Percentiles rank a stretch among this genome's conserved stretches.
These are phyloP conservation scores for Phyllosticta capitalensis DNA, from an alignment of 2,329 filamentous ascomycete species.

Conservation along the genomic window DNA sequence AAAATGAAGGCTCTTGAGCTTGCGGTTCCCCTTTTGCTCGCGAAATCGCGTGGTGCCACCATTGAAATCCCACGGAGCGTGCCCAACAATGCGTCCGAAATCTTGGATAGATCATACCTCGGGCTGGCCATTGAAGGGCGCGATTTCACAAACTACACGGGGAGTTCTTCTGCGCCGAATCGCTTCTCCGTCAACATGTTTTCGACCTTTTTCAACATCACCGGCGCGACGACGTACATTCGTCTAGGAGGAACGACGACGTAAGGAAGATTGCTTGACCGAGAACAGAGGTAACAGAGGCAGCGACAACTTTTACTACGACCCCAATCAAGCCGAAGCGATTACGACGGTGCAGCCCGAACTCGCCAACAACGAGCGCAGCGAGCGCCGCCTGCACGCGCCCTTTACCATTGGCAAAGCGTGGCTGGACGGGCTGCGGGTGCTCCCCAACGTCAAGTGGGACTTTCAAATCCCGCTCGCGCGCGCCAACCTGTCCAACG, in stretches of 20 bases:
- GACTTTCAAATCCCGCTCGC: conserved; percentile 2
- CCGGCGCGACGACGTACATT: neutral
- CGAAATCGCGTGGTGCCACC: neutral
- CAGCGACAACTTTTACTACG: conserved; percentile 7
- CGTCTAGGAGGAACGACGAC: conserved; percentile 4
- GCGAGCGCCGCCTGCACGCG: neutral
- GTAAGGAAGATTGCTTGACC: neutral
- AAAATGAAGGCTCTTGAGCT: neutral
- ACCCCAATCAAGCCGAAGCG: neutral
- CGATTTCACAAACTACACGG: conserved; percentile 4
- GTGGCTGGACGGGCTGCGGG: neutral
- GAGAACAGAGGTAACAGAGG: neutral
- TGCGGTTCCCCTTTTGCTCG: neutral
- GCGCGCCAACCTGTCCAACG: conserved; percentile 1
- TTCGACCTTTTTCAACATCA: neutral
- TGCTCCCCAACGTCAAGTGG: neutral
- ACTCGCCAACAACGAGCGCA: neutral
- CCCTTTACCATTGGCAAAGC: neutral
- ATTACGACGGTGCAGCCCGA: neutral
- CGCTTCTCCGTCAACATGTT: conserved; percentile 5
- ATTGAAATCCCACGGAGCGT: neutral
- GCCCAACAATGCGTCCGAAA: neutral
- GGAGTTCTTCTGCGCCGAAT: neutral
- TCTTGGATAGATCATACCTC: neutral
- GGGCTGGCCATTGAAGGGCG: conserved; percentile 1